These are phyloP conservation scores for Fusarium virguliforme DNA, from an alignment of 2,329 filamentous ascomycete species.

Conservation along the genomic window DNA sequence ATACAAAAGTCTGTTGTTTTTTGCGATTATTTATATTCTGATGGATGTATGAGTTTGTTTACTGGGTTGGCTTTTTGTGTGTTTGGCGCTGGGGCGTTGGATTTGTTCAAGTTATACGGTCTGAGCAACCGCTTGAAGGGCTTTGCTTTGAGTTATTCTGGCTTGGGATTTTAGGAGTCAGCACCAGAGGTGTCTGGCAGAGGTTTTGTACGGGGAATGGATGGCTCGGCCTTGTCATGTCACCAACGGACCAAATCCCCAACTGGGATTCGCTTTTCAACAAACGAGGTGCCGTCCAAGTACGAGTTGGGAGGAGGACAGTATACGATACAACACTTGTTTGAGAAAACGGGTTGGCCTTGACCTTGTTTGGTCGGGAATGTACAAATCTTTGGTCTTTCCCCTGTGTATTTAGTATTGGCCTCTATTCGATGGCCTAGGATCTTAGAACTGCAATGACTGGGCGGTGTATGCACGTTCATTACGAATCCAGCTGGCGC, in stretches of 20 bases:
- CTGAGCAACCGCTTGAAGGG: constrained; percentile 8
- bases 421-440: constrained; percentile 15
- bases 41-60: constrained; percentile 19
- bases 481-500: background rate
- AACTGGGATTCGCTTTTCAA: constrained; percentile 19
- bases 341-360: constrained; percentile 23
- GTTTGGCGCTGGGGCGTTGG: constrained; percentile 43
- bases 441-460: constrained; percentile 33
- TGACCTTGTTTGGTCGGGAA: constrained; percentile 15
- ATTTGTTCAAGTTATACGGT: constrained; percentile 11
- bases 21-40: constrained; percentile 27
- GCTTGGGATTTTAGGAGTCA: constrained; percentile 10
- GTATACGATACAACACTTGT: constrained; percentile 4
- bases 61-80: constrained; percentile 21
- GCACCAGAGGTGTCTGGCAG: constrained; percentile 7
- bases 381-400: constrained; percentile 38
- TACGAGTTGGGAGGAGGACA: background rate
- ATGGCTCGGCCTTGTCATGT: background rate
- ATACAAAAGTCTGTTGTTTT: constrained; percentile 39
- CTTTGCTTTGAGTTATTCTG: constrained; percentile 2
- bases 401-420: constrained; percentile 36
- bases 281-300: constrained; percentile 10
- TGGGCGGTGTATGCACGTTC: constrained; percentile 16
- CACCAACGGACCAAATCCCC: background rate
- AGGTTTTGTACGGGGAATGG: background rate